Evolutionary conservation across 2,329 filamentous ascomycete species (phyloP), one percentile per base, ranked within the genome.

Genomic region (Hypoxylon sp.): DNA sequence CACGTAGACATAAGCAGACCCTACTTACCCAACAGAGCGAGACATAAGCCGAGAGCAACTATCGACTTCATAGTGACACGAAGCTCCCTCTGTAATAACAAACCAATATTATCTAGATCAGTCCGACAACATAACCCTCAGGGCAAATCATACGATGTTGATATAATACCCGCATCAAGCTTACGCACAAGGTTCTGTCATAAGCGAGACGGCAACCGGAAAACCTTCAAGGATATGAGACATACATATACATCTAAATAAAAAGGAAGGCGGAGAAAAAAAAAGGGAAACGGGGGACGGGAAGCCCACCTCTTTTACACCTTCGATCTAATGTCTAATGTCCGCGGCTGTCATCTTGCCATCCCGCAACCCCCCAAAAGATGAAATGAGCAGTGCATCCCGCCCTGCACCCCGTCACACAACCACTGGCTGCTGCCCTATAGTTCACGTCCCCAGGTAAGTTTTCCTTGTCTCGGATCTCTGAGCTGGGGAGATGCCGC

Each of bases 21-120:
- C 21, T 48, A 60, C 67, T 51, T 55, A 69, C 67, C 63, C 34
- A 67, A 21, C 5, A 58, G 51, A 60, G 60, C 60, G 48, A 67
- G 32, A 25, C 17, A 48, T 11, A 67, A 41, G 34, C 56, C 30
- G 10, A 69, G 28, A 52, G 36, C 30, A 36, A 41, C 25, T 41
- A 36, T 19, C 19, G 30, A 50, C 11, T n/a, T 38, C 63, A 64
- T 67, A 13, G 11, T 46, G 38, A 41, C 23, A 17, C n/a, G 25
- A 5, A 2, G 19, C 13, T 49, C 45, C 34, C 21, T 13, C 14
- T 7, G 38, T 9, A 17, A 43, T 21, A 32, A 28, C 7, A 38
- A 50, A 10, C 17, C 36, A 25, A 46, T 45, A 55, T 19, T 3
- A 34, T 32, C 43, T 21, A 50, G n/a, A 21, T 34, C 21, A 57